Evolutionary conservation across 2,329 filamentous ascomycete species (phyloP), one percentile per base, ranked within the genome.

Genomic region (Cyclaneusma minus): DNA sequence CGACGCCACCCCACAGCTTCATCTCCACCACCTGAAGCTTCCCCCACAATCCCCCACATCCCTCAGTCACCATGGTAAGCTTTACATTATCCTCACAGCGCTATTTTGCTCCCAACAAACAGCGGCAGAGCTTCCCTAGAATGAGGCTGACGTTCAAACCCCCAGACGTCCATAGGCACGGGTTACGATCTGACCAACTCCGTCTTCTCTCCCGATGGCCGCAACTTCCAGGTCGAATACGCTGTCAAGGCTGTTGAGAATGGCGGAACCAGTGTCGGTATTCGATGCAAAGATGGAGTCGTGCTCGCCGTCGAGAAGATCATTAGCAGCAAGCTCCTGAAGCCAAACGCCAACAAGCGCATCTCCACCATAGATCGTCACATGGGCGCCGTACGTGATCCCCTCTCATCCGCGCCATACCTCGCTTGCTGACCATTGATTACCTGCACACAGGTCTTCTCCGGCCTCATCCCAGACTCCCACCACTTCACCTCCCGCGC

Each of bases 111-210:
- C 13, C 5, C 6, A 21, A n/a, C 5, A 21, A 6, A n/a, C n/a
- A n/a, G n/a, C n/a, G n/a, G n/a, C n/a, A n/a, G n/a, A n/a, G n/a
- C n/a, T n/a, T n/a, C n/a, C n/a, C n/a, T n/a, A n/a, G n/a, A n/a
- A n/a, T n/a, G n/a, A n/a, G 23, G 23, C 14, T n/a, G 16, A 10
- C 10, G 23, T n/a, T n/a, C n/a, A n/a, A n/a, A n/a, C 16, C 11
- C 25, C 15, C 35, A 98, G 89, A 98, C 89, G 49, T 98, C 89
- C 51, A 98, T 98, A 79, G 89, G 89, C 52, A 98, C 89, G 48
- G 89, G 89, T 50, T 98, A 98, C 63, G 89, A 98, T 72, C 78
- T 98, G 47, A 83, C 83, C 54, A 98, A 98, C 70, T 95, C 89
- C 49, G 91, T 95, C 64, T 98, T 95, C 68, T 95, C 89, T 25